These are phyloP conservation scores for Boletus edulis DNA, from an alignment of 768 basidiomycete genomes.

Conservation along the genomic window DNA sequence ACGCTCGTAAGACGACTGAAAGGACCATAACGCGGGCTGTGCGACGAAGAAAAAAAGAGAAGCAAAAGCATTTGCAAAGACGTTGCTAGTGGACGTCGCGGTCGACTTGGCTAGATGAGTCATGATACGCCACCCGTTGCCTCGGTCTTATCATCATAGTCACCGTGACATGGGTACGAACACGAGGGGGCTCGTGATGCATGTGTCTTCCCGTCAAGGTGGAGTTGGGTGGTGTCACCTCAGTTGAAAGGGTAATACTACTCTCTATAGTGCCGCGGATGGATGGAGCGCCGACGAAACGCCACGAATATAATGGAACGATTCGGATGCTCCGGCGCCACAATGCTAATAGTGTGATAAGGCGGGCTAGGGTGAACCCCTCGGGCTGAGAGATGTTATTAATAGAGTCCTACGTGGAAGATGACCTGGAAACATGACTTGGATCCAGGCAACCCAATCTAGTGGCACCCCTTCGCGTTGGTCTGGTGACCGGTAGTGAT, in stretches of 20 bases:
- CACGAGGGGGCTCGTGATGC: conserved; percentile 9
- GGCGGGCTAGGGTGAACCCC: not conserved
- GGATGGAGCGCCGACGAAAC: conserved; percentile 1
- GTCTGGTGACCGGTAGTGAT: not conserved
- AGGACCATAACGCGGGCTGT: not conserved
- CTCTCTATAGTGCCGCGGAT: conserved; percentile 12
- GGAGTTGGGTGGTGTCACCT: not conserved
- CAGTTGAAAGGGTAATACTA: not conserved
- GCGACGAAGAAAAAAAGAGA: not conserved
- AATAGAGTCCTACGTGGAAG: not conserved
- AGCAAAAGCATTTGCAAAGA: not conserved
- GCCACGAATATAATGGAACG: not conserved
- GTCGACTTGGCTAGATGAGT: not conserved
- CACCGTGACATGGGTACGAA: conserved; percentile 2
- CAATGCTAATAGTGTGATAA: not conserved
- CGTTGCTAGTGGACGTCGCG: not conserved
- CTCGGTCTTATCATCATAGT: not conserved
- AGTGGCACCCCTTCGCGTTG: not conserved
- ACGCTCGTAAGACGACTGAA: not conserved
- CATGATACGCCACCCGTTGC: not conserved
- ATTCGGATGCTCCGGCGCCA: not conserved
- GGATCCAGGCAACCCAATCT: not conserved
- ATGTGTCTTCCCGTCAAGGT: not conserved
- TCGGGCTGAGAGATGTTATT: not conserved
- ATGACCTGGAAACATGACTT: not conserved